Evolutionary conservation across 345 rosid species (phyloP), one percentile per base, ranked within the genome.

Genomic region (Citrus sp.): DNA sequence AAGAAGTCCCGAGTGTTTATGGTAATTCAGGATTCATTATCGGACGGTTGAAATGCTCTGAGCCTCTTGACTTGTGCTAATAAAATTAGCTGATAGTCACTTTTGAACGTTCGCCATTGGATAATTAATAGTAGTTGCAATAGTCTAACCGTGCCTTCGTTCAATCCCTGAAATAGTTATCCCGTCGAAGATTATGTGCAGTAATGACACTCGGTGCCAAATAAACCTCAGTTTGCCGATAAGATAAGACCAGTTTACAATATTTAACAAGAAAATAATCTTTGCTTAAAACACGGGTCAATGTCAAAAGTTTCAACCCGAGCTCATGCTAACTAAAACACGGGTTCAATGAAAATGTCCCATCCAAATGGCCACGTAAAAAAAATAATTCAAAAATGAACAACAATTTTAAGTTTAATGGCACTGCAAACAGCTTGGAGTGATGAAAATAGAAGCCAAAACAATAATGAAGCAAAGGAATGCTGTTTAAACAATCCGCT

Each of bases 401-500:
- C 51, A 28, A 60, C 22, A 54, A 30, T 54, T 82, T 2, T 8
- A 72, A 70, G 70, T 71, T 67, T 21, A 40, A 66, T 10, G 38
- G 38, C 70, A 24, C 9, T 18, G 21, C 27, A 61, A 73, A 59
- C 38, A 7, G 9, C 40, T 49, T 63, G 61, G 7, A 51, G 2
- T 35, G 67, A 27, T 30, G 75, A 28, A 69, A 42, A 40, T 9
- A 40, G 42, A 2, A 56, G 62, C 21, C 32, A 42, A 78, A 28
- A 28, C 78, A 76, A 63, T 72, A 13, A 0, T 7, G 64, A 2
- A 38, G 68, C 27, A 69, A 9, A 32, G 25, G 24, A 65, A 21
- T n/a, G n/a, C 24, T 64, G 32, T 55, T 86, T 88, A 96, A 84
- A 96, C 99, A 22, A 97, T 97, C 79, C 98, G 92, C 91, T 94